Evolutionary conservation across 2,329 filamentous ascomycete species (phyloP).

Genomic region (Myriosclerotinia duriaeana): DNA sequence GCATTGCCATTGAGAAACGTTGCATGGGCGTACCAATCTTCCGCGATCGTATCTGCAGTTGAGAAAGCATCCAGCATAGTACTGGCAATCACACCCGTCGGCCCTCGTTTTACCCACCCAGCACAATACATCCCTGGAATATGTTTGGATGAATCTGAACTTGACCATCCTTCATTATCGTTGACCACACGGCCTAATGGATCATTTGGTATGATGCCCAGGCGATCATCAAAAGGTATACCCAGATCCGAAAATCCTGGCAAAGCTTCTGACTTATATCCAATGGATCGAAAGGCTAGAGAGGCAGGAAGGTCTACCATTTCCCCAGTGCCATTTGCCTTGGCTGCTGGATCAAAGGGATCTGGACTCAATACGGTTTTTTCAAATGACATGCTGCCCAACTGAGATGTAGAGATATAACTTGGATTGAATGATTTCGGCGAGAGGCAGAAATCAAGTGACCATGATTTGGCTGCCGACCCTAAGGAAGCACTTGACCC

Average conservation of each 20-base stretch:
- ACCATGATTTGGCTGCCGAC: conserved; percentile 68
- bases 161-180: conserved; percentile 25
- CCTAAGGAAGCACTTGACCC: conserved; percentile 56
- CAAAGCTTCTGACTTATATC: conserved; percentile 81
- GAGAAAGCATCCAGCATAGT: conserved; percentile 95
- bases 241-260: conserved; percentile 71
- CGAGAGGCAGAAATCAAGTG: conserved; percentile 79
- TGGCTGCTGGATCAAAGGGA: conserved; percentile 53
- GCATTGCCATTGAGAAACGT: conserved; percentile 50
- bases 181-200: conserved; percentile 67
- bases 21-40: conserved; percentile 64
- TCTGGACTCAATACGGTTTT: conserved; percentile 56
- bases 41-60: conserved; percentile 77
- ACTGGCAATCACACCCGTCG: conserved; percentile 91
- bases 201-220: conserved; percentile 82
- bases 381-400: conserved; percentile 69
- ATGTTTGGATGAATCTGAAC: conserved; percentile 25
- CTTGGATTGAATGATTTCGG: conserved; percentile 61
- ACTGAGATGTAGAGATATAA: conserved; percentile 47
- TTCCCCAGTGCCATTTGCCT: conserved; percentile 51
- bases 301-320: conserved; percentile 59
- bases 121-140: conserved; percentile 83
- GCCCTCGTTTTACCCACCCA: conserved; percentile 94
- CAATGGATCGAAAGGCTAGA: conserved; percentile 88
- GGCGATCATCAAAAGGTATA: conserved; percentile 72